Evolutionary conservation across 306 rosid species (phyloP), one percentile per base, ranked within the genome.

Genomic region (Delonix regia): DNA sequence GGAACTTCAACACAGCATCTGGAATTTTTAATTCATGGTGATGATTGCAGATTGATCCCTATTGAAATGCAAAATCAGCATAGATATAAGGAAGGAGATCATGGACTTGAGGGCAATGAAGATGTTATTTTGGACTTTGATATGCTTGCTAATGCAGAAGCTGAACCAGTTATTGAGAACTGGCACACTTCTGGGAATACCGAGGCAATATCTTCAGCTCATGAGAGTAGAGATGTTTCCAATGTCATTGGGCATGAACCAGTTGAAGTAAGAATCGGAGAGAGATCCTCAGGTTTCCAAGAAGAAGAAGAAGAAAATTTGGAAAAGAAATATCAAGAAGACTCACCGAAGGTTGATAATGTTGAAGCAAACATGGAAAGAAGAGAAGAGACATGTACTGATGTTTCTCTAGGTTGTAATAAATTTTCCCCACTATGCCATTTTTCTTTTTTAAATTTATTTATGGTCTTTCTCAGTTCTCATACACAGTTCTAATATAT

Each of bases 71-170:
- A 27, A 64, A 80, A 38, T 55, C 83, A 70, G 51, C 82, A 66
- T 11, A 81, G 74, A 65, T 83, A 75, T 24, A 81, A 85, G 80
- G 84, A 59, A 47, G 85, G 34, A 52, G 85, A 82, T 60, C 84
- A 83, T 80, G 91, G 79, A 38, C 78, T 81, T 47, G 41, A 73
- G 28, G 74, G 67, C 14, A 68, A 51, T 53, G 83, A 83, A 80
- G 99, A 91, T 89, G 88, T 95, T 59, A 89, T 95, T 83, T 83
- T 92, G 83, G 99, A 95, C 67, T 92, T 92, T 79, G 95, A 82
- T 69, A 79, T 77, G 87, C 51, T 53, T 38, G 30, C 80, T 51
- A 79, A 77, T 84, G 78, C 87, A 21, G 86, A 81, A 78, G 74
- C 82, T n/a, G 78, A 87, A 42, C 89, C 87, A 6, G 83, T 90